Conservation (phyloP, 2,329 filamentous ascomycete species). For the Claviceps humidiphila region DNA sequence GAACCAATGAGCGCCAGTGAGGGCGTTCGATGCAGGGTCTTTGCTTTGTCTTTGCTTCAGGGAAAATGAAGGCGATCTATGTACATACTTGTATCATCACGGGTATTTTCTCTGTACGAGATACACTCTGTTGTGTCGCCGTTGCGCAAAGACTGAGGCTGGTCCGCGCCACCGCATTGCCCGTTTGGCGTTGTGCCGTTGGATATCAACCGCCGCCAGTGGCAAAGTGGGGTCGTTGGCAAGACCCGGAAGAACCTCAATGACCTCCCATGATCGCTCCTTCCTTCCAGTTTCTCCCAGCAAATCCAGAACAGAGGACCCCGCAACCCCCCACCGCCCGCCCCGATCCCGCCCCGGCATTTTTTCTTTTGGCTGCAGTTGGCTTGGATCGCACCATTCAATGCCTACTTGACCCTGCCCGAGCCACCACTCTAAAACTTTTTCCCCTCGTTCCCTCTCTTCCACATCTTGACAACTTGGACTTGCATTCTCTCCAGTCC, state of each 20-base stretch:
- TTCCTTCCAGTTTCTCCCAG: not conserved
- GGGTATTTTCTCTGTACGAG: too few species aligned
- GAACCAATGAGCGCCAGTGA: too few species aligned
- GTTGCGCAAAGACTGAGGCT: not conserved
- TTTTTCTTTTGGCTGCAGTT: slow-evolving; percentile 1
- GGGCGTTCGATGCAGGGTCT: not conserved
- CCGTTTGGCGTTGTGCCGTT: too few species aligned
- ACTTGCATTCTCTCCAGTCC: not conserved
- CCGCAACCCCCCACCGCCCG: not conserved
- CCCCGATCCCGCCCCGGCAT: slow-evolving; percentile 1
- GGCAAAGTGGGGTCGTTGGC: not conserved
- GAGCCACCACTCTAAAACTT: not conserved
- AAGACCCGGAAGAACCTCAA: not conserved
- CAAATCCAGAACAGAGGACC: not conserved
- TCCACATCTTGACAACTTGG: not conserved
- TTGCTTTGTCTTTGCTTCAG: not conserved
- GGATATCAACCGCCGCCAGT: not conserved
- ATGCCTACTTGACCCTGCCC: not conserved
- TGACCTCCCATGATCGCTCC: not conserved
- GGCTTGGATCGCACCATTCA: slow-evolving; percentile 1
- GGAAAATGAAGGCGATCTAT: too few species aligned
- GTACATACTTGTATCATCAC: too few species aligned
- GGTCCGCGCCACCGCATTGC: not conserved
- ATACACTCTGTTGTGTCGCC: not conserved
- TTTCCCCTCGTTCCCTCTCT: not conserved